These are phyloP conservation scores for Stentor roeselii DNA, from an alignment of 73 alveolate genomes.

Conservation along the genomic window DNA sequence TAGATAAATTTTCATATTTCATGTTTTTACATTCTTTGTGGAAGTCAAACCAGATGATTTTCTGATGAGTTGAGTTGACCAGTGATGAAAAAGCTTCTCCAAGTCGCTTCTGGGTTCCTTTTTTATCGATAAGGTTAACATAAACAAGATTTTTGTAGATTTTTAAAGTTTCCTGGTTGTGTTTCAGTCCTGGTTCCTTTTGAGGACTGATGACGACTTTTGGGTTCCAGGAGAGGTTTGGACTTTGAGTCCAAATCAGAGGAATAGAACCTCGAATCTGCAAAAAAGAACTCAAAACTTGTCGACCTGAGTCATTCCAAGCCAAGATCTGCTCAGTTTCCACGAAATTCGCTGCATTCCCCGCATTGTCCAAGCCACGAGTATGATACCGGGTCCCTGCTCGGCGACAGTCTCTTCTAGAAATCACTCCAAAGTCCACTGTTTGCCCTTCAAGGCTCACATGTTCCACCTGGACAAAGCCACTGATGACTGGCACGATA, in stretches of 20 bases:
- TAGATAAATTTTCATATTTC: slow-evolving; percentile 89
- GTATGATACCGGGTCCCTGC: slow-evolving; percentile 62
- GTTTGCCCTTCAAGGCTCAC: slow-evolving; percentile 26
- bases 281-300: slow-evolving; percentile 35
- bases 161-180: slow-evolving; percentile 46
- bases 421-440: slow-evolving; percentile 36
- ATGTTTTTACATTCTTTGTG: slow-evolving; percentile 95
- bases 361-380: slow-evolving; percentile 56
- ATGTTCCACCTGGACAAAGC: slow-evolving; percentile 1
- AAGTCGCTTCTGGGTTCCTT: slow-evolving; percentile 41
- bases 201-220: slow-evolving; percentile 20
- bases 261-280: slow-evolving; percentile 68
- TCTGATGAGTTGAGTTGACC: slow-evolving; percentile 57
- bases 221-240: slow-evolving; percentile 46
- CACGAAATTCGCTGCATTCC: slow-evolving; percentile 63
- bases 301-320: slow-evolving; percentile 35
- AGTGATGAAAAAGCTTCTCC: slow-evolving; percentile 65
- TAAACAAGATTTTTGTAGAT: slow-evolving; percentile 42
- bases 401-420: slow-evolving; percentile 61
- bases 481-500: slow-evolving; percentile 19
- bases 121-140: slow-evolving; percentile 63
- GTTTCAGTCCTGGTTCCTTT: slow-evolving; percentile 31
- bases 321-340: slow-evolving; percentile 57
- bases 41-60: slow-evolving; percentile 96
- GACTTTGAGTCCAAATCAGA: slow-evolving; percentile 56